These are phyloP conservation scores for Fusarium concolor DNA, from an alignment of 2,329 filamentous ascomycete species.

Conservation along the genomic window DNA sequence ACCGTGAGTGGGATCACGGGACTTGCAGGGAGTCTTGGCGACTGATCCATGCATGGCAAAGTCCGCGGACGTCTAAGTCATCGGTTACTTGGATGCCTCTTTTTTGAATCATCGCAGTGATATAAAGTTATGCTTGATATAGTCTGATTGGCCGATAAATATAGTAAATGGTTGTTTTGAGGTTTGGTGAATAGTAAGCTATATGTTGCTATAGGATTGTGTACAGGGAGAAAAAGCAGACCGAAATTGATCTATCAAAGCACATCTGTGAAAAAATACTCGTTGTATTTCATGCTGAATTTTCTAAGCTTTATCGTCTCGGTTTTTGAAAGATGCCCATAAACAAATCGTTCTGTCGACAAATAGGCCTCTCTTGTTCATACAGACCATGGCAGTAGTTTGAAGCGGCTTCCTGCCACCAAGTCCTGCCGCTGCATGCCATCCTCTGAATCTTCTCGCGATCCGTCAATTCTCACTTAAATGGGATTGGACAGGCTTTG, in stretches of 20 bases:
- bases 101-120: not conserved
- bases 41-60: not conserved
- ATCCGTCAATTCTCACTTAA: too few relatives aligned
- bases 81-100: not conserved
- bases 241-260: not conserved
- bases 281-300: too few relatives aligned
- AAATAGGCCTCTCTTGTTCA: not conserved
- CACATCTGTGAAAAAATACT: not conserved
- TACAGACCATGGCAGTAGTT: not conserved
- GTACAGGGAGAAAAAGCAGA: not conserved
- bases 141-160: not conserved
- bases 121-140: not conserved
- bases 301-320: too few relatives aligned
- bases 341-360: too few relatives aligned
- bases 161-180: not conserved
- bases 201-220: not conserved
- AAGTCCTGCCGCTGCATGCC: too few relatives aligned
- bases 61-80: not conserved
- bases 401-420: too few relatives aligned
- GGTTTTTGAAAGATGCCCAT: too few relatives aligned
- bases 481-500: too few relatives aligned
- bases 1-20: conserved; percentile 10
- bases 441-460: too few relatives aligned
- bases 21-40: not conserved
- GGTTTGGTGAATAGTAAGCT: not conserved